Base-by-base conservation (phyloP, 495 filamentous ascomycete genomes). In the Corynascus novoguineensis region DNA sequence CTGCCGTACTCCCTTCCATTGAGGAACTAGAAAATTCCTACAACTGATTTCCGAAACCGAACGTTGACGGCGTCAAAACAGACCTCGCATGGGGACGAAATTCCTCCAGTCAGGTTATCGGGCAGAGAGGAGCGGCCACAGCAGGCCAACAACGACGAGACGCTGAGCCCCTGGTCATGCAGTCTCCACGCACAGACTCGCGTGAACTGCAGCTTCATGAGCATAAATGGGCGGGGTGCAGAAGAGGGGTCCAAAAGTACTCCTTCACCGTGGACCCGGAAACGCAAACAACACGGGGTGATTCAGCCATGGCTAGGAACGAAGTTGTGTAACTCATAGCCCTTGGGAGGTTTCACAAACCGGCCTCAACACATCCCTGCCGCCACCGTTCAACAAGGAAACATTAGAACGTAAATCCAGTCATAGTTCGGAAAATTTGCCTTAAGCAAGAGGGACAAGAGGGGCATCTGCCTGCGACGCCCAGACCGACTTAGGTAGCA, bases 231-330 rank as follows among this genome's bases (percentile, higher is more conserved):
- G 38, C 15, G 48, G 49, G 38, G 53, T 12, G 44, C 24, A 15
- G 28, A 19, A 24, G 46, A 32, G 38, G 48, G 53, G 53, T 52
- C 32, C 38, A 56, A 12, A 6, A n/a, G 54, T 17, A 34, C 22
- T 25, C 27, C 31, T 24, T 21, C 35, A 24, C 42, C 57, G 47
- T 58, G 60, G 58, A 53, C 58, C 45, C 56, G 58, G 58, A 53
- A 64, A 55, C 57, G 34, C n/a, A n/a, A n/a, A 53, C 53, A 58
- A 59, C 53, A 60, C 59, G 61, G 61, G 54, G n/a, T n/a, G n/a
- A n/a, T n/a, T n/a, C n/a, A n/a, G n/a, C n/a, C n/a, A n/a, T 60
- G 57, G 57, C 59, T 53, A 49, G 25, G 52, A 47, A 32, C 40
- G 46, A 19, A 31, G 29, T 31, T 59, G 57, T 55, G 41, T 57